A percentile compares a stretch with the other conserved stretches of the same genome.
These are phyloP conservation scores for Kockiozyma suomiensis DNA, from an alignment of 805 yeast species.

Conservation along the genomic window DNA sequence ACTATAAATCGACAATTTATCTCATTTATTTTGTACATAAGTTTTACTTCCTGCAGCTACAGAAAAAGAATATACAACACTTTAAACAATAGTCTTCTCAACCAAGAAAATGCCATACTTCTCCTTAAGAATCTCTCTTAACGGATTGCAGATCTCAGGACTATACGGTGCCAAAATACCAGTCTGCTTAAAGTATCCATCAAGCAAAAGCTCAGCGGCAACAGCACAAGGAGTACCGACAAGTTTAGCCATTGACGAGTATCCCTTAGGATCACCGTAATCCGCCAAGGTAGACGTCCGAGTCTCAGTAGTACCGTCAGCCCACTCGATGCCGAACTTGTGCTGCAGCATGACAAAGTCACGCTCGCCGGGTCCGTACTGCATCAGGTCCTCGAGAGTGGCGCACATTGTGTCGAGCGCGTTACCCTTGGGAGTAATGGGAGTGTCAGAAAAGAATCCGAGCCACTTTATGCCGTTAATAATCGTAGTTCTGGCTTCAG, in stretches of 20 bases:
- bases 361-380: slow-evolving; percentile 92
- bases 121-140: slow-evolving; percentile 88
- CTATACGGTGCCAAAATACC: slow-evolving; percentile 94
- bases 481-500: slow-evolving; percentile 82
- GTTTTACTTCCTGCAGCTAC: too few species aligned
- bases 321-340: slow-evolving; percentile 96
- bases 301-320: slow-evolving; percentile 84
- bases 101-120: slow-evolving; percentile 82
- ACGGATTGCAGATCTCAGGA: slow-evolving; percentile 85
- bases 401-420: slow-evolving; percentile 97
- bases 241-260: slow-evolving; percentile 97
- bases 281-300: slow-evolving; percentile 96
- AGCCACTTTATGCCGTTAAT: slow-evolving; percentile 90
- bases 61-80: too few species aligned
- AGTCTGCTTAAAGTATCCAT: slow-evolving; percentile 69
- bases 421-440: slow-evolving; percentile 85
- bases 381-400: slow-evolving; percentile 92
- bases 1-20: too few species aligned
- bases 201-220: slow-evolving; percentile 82
- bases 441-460: slow-evolving; percentile 78
- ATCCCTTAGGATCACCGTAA: slow-evolving; percentile 86
- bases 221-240: slow-evolving; percentile 99
- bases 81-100: slow-evolving; percentile 70
- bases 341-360: slow-evolving; percentile 95
- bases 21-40: too few species aligned